phyloP scores from a whole-genome alignment of 352 stramenopile genomes.

The Phytophthora colocasiae region DNA sequence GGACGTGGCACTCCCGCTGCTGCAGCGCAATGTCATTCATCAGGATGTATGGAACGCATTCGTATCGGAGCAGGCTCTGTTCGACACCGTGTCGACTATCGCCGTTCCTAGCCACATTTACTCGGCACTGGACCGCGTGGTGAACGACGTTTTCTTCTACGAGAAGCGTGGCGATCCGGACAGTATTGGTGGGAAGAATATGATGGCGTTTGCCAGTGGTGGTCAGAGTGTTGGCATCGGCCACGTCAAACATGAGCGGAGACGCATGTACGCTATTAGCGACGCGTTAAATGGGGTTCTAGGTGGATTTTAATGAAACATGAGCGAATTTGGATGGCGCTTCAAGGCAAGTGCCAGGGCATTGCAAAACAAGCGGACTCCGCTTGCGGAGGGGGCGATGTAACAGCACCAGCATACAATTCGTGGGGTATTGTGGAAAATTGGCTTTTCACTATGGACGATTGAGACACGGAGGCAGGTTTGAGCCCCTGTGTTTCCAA shows the following conservation, averaged over 20 bases:
- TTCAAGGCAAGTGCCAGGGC: too few relatives aligned
- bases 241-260: constrained; percentile 70
- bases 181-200: constrained; percentile 31
- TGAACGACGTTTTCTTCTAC: constrained; percentile 90
- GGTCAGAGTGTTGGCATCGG: constrained; percentile 76
- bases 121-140: constrained; percentile 71
- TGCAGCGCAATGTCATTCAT: constrained; percentile 74
- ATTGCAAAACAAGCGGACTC: not conserved
- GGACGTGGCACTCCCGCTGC: constrained; percentile 75
- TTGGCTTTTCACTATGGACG: too few relatives aligned
- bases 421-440: too few relatives aligned
- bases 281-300: constrained; percentile 80
- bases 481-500: not conserved
- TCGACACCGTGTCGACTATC: constrained; percentile 67
- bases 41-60: constrained; percentile 64
- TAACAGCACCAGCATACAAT: too few relatives aligned
- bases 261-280: constrained; percentile 81
- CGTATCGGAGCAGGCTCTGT: constrained; percentile 77
- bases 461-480: not conserved
- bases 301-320: constrained; percentile 57
- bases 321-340: not conserved
- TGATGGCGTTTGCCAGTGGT: constrained; percentile 50
- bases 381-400: too few relatives aligned
- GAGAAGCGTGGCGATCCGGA: constrained; percentile 59
- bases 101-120: constrained; percentile 75